A percentile compares a stretch with the other conserved stretches of the same genome.
phyloP scores from a whole-genome alignment of 1,139 yeast genomes.

The Blastobotrys elegans region DNA sequence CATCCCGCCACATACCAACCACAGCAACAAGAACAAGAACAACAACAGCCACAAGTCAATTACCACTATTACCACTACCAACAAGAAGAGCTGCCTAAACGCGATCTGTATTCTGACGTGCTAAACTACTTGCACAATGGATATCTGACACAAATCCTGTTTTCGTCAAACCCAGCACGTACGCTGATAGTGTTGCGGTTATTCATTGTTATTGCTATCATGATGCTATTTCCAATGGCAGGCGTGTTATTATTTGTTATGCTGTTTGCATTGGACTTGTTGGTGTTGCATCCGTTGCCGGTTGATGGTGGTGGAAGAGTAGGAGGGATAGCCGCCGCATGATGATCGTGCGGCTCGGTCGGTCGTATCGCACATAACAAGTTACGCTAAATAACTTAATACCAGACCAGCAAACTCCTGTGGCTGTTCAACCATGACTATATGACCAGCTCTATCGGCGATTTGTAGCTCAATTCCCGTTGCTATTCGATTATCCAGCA shows the following conservation, averaged over 20 bases:
- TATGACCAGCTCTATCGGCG: background rate
- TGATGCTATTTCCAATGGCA: slow-evolving; percentile 17
- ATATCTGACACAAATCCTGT: slow-evolving; percentile 7
- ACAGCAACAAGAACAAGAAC: background rate
- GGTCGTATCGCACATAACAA: no score
- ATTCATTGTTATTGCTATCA: slow-evolving; percentile 12
- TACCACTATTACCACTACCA: background rate
- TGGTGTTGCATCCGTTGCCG: background rate
- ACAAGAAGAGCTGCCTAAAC: background rate
- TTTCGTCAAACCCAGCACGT: slow-evolving; percentile 12
- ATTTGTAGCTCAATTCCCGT: background rate
- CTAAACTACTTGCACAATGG: slow-evolving; percentile 10
- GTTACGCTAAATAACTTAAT: background rate
- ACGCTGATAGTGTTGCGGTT: slow-evolving; percentile 12
- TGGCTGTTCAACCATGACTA: slow-evolving; percentile 4
- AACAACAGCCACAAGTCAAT: background rate
- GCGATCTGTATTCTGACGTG: slow-evolving; percentile 11
- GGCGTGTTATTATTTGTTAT: slow-evolving; percentile 18
- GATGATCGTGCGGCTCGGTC: no score
- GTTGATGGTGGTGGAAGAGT: no score
- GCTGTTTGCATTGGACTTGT: slow-evolving; percentile 18
- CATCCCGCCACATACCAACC: background rate
- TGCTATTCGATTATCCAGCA: background rate
- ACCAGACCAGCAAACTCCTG: background rate
- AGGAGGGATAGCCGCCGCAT: no score